Base-by-base conservation (phyloP, 108 stramenopile genomes). In the Mayamaea pseudoterrestris region DNA sequence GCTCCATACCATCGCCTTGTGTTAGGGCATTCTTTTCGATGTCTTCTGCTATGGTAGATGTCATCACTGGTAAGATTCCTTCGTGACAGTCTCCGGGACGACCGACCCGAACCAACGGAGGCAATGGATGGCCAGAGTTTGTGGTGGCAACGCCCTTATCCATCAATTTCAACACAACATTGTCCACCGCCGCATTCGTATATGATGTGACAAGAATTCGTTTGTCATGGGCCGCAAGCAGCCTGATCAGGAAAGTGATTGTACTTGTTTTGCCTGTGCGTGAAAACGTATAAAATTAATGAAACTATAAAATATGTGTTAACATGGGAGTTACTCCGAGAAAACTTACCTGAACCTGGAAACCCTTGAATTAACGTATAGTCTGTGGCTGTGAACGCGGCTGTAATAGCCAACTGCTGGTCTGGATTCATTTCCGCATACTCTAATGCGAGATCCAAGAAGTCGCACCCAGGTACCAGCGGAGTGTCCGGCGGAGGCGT, bases 171-270 rank as follows among this genome's bases (percentile, higher is more conserved):
- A 73, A 63, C 27, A 97, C 46, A 26, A 97, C 60, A 55, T 89
- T 92, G 65, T 99, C 98, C 14, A 99, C 95, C 31, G 96, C 98
- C 7, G 81, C 52, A 58, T 99, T 93, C 3, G 98, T 97, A 58
- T 96, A 97, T 36, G 81, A 72, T 7, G 95, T 89, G 25, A 99
- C 55, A n/a, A 97, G 61, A 24, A 99, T 94, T 22, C 90, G 60
- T 30, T 83, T 71, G 4, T 92, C 90, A n/a, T 60, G 66, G 8
- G 87, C 86, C 14, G 82, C 85, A 25, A 99, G 67, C 34, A 90
- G 64, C 3, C 88, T 62, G 20, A 82, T 78, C 23, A 96, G 47
- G 44, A 95, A 96, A 29, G 75, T 63, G 18, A 95, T 69, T 11
- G 76, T 88, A 25, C 73, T 71, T 0, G 90, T 79, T 61, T 95